Evolutionary conservation across 73 alveolate genomes (phyloP).

Genomic region (Paramecium caudatum): DNA sequence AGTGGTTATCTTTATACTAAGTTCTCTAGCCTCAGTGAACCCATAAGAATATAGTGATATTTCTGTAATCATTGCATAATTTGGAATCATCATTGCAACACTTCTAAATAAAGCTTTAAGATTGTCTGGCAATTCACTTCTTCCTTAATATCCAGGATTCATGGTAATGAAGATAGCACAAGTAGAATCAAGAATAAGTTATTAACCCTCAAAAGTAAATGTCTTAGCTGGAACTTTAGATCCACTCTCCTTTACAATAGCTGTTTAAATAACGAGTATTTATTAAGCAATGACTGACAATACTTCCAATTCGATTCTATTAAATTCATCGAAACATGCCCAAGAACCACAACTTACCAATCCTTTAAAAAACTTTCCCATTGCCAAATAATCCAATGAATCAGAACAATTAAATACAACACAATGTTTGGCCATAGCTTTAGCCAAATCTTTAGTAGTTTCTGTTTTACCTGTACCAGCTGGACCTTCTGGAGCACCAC

Average conservation of each 20-base stretch:
- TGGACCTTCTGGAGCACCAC: slow-evolving; percentile 99
- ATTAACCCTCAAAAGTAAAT: slow-evolving; percentile 82
- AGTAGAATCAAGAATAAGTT: slow-evolving; percentile 82
- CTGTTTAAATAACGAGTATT: slow-evolving; percentile 91
- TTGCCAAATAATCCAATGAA: slow-evolving; percentile 85
- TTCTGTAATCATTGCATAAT: slow-evolving; percentile 94
- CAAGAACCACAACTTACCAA: slow-evolving; percentile 96
- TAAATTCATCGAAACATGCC: slow-evolving; percentile 99
- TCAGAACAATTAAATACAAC: slow-evolving; percentile 95
- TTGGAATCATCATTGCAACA: slow-evolving; percentile 95
- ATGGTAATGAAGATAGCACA: slow-evolving; percentile 93
- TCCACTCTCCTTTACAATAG: slow-evolving; percentile 85
- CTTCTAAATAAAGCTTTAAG: slow-evolving; percentile 95
- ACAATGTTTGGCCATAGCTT: slow-evolving; percentile 92
- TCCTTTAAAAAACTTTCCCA: slow-evolving; percentile 95
- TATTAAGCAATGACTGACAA: slow-evolving; percentile 98
- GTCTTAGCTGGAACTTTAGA: slow-evolving; percentile 79
- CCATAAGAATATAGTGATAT: slow-evolving; percentile 96
- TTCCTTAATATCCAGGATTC: slow-evolving; percentile 98
- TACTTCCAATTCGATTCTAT: slow-evolving; percentile 98
- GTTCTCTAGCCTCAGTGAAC: slow-evolving; percentile 93
- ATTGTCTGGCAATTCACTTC: slow-evolving; percentile 97
- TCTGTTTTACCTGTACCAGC: slow-evolving; percentile 96
- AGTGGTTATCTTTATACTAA: slow-evolving; percentile 90
- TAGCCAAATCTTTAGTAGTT: slow-evolving; percentile 92